Evolutionary conservation across 257 asterid genomes (phyloP), one percentile per base, ranked within the genome.

Genomic region (Primulina eburnea): DNA sequence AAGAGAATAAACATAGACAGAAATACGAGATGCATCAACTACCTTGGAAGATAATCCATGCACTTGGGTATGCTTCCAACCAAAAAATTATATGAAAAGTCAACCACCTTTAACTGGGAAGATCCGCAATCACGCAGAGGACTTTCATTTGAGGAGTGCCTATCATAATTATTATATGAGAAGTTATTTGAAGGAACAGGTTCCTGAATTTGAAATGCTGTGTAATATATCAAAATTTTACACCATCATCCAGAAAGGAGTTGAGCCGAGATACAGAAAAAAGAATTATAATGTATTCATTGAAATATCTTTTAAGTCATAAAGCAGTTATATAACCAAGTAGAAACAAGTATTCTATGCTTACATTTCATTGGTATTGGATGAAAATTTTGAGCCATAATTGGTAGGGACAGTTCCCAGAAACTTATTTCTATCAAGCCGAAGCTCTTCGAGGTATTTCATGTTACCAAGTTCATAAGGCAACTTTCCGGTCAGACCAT

Each of bases 371-470:
- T 43, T 82, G 21, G 75, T 53, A 59, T 80, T 75, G 26, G 87
- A 76, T n/a, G 84, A 38, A 79, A 77, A 74, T 40, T 81, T 81
- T 8, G 96, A 76, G 77, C 82, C 83, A 74, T 84, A 85, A 74
- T 79, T 80, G 56, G 85, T 90, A n/a, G 93, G 92, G 43, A 94
- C 67, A 20, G 65, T 64, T 68, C 98, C 99, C 47, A 61, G 75
- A 78, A 94, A 90, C 84, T 63, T 91, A 75, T 94, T 94, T 80
- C 98, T 89, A 60, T 94, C 99, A 7, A 94, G 73, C 68, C 84
- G 87, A 75, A 91, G 92, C 70, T 89, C 97, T 78, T 83, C 81
- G 60, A 91, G 97, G 84, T 72, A 35, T 65, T 86, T 86, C 81
- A 94, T 82, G 71, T 82, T 84, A 68, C 96, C 92, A 74, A 94